These are phyloP conservation scores for Evansstolkia leycettana DNA, from an alignment of 495 filamentous ascomycete species.

Conservation along the genomic window DNA sequence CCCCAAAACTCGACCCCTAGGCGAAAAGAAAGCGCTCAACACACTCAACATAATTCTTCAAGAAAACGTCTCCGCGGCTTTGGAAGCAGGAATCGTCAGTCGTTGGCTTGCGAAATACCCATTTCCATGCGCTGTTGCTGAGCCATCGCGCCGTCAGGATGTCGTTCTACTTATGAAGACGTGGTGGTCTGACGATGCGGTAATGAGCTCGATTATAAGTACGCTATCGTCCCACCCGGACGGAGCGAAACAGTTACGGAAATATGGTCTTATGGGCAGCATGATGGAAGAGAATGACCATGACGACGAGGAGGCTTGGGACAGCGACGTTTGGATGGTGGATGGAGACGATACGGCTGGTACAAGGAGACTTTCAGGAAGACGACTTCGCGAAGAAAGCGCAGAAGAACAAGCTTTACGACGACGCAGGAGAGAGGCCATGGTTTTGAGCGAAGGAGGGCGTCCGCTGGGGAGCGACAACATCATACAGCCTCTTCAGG, in stretches of 20 bases:
- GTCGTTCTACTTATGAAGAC: slow-evolving; percentile 34
- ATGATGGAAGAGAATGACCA: slow-evolving; percentile 31
- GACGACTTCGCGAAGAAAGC: slow-evolving; percentile 31
- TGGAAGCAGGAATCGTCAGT: slow-evolving; percentile 33
- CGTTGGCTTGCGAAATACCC: slow-evolving; percentile 39
- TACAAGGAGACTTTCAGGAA: slow-evolving; percentile 13
- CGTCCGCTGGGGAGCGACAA: slow-evolving; percentile 34
- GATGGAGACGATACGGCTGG: slow-evolving; percentile 36
- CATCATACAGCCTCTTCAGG: slow-evolving; percentile 34
- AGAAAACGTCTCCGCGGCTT: slow-evolving; percentile 23
- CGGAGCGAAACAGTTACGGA: slow-evolving; percentile 30
- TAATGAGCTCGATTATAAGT: slow-evolving; percentile 33
- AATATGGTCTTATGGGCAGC: slow-evolving; percentile 30
- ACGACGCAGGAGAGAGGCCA: slow-evolving; percentile 39
- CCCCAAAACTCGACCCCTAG: slow-evolving; percentile 30
- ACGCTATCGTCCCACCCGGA: slow-evolving; percentile 20
- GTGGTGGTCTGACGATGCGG: slow-evolving; percentile 31
- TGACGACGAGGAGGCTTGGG: slow-evolving; percentile 34
- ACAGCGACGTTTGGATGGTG: slow-evolving; percentile 40
- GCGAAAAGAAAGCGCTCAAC: slow-evolving; percentile 29
- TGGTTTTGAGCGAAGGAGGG: slow-evolving; percentile 40
- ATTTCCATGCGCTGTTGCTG: slow-evolving; percentile 28
- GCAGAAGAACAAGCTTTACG: slow-evolving; percentile 36
- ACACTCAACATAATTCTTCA: slow-evolving; percentile 26
- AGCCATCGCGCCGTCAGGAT: slow-evolving; percentile 27